Base-by-base conservation (phyloP, 352 stramenopile species). In the Lagenidium giganteum region DNA sequence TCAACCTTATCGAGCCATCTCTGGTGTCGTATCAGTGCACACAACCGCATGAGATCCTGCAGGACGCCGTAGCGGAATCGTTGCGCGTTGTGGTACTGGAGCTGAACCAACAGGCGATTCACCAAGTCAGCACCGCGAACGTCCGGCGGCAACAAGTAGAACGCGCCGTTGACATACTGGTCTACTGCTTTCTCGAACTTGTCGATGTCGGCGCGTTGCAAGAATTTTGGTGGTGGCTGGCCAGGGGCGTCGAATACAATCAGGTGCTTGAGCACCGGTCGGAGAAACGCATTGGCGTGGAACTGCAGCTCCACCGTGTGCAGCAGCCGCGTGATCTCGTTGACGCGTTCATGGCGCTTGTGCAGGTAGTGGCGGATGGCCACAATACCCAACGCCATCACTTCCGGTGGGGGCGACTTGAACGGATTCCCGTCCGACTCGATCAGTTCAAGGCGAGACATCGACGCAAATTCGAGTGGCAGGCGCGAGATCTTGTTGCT, bases 391-490 rank as follows among this genome's bases (percentile, higher is more conserved):
- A 83, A 56, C 23, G 53, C 64, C 59, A 90, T 76, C 5, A 87
- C 55, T 57, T 83, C 62, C 1, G 78, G 61, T 5, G 78, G 78
- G 4, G 78, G 78, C 8, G 72, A 87, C 16, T 64, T 57, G 34
- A 87, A 84, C n/a, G 78, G 78, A 42, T 87, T 90, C 11, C 78
- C 74, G 23, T 90, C 74, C 28, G 67, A 79, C 25, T 84, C 62
- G 5, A 87, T 55, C 20, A 65, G 40, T 14, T 82, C 37, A 5
- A 90, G 45, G 2, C 18, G 48, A 5, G 33, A 12, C 21, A 90
- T 44, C 14, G 66, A 59, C 0, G 72, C 72, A 49, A 90, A 87
- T 28, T 61, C 66, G 8, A 81, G 49, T 0, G 78, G 78, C 2
- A 90, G 34, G 0, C 64, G 64, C n/a, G 64, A 63, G 17, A 90